Percentiles rank a stretch among this genome's conserved stretches.
Evolutionary conservation across 164 flowering plant genomes (phyloP).

Genomic region (Magnolia kwangsiensis): DNA sequence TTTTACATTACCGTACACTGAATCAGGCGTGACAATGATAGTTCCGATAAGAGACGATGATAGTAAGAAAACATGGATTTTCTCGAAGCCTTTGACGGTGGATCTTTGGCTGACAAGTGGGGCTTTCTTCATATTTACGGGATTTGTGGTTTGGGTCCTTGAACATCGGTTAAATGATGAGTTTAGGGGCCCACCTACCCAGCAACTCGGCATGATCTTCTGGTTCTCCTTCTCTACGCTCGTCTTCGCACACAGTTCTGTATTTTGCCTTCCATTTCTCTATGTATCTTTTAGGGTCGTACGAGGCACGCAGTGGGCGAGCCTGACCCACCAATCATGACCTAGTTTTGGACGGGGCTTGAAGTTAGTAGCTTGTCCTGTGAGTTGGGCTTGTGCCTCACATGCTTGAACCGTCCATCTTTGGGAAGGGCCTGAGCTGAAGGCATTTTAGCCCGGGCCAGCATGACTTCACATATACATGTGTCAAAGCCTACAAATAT

Average conservation of each 20-base stretch:
- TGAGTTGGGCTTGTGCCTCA: too few relatives aligned
- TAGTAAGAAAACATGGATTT: conserved; percentile 12
- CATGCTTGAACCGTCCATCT: too few relatives aligned
- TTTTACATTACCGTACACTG: conserved; percentile 43
- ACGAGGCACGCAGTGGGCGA: background rate
- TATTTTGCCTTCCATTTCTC: background rate
- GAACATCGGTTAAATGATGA: conserved; percentile 21
- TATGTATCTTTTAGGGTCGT: background rate
- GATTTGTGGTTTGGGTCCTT: conserved; percentile 24
- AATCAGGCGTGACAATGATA: conserved; percentile 42
- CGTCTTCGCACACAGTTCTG: conserved; percentile 27
- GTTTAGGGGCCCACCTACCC: conserved; percentile 11
- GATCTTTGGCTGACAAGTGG: conserved; percentile 25
- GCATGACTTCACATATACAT: too few relatives aligned
- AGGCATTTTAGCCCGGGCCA: too few relatives aligned
- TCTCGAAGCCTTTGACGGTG: conserved; percentile 26
- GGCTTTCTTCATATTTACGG: conserved; percentile 21
- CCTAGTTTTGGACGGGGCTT: conserved; percentile 23
- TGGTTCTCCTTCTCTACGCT: conserved; percentile 24
- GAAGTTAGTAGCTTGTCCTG: conserved; percentile 10
- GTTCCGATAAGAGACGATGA: conserved; percentile 15
- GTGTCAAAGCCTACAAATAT: too few relatives aligned
- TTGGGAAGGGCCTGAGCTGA: too few relatives aligned
- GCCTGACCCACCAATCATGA: too few relatives aligned
- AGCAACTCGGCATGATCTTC: conserved; percentile 22